Conservation (phyloP, 2,329 filamentous ascomycete genomes). For the Botryotinia narcissicola region DNA sequence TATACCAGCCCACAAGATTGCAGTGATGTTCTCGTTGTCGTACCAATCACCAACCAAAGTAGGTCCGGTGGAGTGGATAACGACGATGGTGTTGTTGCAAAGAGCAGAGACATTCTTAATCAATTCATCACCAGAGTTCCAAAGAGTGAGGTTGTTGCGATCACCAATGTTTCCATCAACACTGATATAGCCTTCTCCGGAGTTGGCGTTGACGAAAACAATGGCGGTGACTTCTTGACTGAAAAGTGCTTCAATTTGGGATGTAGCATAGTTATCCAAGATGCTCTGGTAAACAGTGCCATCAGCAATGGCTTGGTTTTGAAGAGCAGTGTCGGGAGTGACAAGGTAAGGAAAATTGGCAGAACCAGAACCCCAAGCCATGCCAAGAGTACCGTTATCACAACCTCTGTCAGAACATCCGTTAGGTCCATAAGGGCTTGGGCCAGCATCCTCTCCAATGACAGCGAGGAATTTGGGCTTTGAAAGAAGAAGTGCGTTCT, state of each 20-base stretch:
- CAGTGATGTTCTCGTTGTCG: slow-evolving; percentile 74
- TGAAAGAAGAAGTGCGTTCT: slow-evolving; percentile 70
- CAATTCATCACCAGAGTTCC: slow-evolving; percentile 76
- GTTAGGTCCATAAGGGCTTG: slow-evolving; percentile 49
- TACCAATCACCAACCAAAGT: slow-evolving; percentile 75
- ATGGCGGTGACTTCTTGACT: slow-evolving; percentile 66
- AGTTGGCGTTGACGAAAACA: slow-evolving; percentile 85
- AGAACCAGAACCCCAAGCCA: slow-evolving; percentile 77
- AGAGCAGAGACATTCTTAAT: slow-evolving; percentile 75
- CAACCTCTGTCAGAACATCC: slow-evolving; percentile 66
- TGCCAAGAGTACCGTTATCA: slow-evolving; percentile 62
- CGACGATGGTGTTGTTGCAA: slow-evolving; percentile 87
- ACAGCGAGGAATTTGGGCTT: slow-evolving; percentile 73
- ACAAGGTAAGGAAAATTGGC: slow-evolving; percentile 75
- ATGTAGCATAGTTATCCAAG: slow-evolving; percentile 66
- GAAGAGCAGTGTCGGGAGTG: slow-evolving; percentile 71
- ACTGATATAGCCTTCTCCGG: slow-evolving; percentile 82
- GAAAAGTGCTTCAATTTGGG: slow-evolving; percentile 59
- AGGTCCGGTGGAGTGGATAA: slow-evolving; percentile 82
- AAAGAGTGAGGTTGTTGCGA: slow-evolving; percentile 87
- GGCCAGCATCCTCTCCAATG: slow-evolving; percentile 79
- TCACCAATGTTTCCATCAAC: slow-evolving; percentile 85
- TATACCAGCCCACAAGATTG: slow-evolving; percentile 77
- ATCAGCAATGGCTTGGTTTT: slow-evolving; percentile 59
- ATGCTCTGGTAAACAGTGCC: slow-evolving; percentile 64